Evolutionary conservation across 768 basidiomycete genomes (phyloP).

Genomic region (Cystobasidium ongulense): DNA sequence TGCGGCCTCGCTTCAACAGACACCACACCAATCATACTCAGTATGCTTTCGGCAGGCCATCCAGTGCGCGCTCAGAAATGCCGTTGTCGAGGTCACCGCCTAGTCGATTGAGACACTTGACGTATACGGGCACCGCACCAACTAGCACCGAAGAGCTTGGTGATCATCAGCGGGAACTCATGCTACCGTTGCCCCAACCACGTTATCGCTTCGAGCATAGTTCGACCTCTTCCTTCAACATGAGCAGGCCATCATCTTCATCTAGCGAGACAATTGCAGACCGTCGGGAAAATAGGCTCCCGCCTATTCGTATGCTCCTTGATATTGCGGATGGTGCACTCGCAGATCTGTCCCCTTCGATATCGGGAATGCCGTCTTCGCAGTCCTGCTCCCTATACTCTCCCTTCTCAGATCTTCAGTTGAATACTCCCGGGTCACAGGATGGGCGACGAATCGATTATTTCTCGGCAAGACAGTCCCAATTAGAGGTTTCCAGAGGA

Average conservation of each 20-base stretch:
- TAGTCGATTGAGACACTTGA: background rate
- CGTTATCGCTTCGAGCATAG: background rate
- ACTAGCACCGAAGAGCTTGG: background rate
- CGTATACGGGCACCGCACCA: background rate
- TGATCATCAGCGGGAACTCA: background rate
- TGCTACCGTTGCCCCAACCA: background rate
- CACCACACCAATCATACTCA: background rate
- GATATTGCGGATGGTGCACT: slow-evolving; percentile 17
- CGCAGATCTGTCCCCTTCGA: background rate
- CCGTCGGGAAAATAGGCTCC: slow-evolving; percentile 12
- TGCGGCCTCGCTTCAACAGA: background rate
- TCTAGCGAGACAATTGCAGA: slow-evolving; percentile 1
- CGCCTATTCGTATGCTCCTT: slow-evolving; percentile 16
- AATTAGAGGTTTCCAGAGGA: background rate
- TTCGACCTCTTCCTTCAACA: background rate
- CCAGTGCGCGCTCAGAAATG: background rate
- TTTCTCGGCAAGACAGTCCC: background rate
- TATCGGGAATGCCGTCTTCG: background rate
- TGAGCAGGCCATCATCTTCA: background rate
- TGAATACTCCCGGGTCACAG: slow-evolving; percentile 15
- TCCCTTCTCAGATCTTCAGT: background rate
- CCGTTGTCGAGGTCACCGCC: background rate
- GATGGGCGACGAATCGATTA: background rate
- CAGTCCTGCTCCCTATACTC: background rate
- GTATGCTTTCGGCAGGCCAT: background rate